Evolutionary conservation across 805 yeast species (phyloP).

Genomic region (Suhomyces faveliae): DNA sequence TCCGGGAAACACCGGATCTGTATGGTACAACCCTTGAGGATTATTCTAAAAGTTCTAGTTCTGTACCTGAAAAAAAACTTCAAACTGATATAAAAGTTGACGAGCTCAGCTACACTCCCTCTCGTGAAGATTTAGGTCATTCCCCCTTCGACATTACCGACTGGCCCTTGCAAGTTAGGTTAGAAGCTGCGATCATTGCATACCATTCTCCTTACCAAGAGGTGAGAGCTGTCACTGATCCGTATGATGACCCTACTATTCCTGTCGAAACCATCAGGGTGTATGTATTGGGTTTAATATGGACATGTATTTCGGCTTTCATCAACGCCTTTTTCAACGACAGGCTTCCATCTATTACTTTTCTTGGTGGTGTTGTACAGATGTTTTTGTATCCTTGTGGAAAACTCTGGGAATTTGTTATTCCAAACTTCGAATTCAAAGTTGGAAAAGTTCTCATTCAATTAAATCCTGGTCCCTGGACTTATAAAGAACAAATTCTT

Average conservation of each 20-base stretch:
- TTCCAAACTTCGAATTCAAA: slow-evolving; percentile 19
- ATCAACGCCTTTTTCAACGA: slow-evolving; percentile 18
- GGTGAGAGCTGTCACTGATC: slow-evolving; percentile 31
- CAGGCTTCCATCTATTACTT: slow-evolving; percentile 15
- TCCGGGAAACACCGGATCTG: slow-evolving; percentile 3
- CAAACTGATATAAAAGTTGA: neutral
- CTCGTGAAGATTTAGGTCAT: neutral
- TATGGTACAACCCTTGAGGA: neutral
- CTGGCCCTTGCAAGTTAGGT: slow-evolving; percentile 18
- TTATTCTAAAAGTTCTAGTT: neutral
- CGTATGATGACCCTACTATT: slow-evolving; percentile 23
- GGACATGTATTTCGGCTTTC: slow-evolving; percentile 16
- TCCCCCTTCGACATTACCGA: slow-evolving; percentile 8
- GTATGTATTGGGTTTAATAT: slow-evolving; percentile 16
- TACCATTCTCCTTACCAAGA: slow-evolving; percentile 33
- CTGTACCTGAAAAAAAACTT: neutral
- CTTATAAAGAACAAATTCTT: slow-evolving; percentile 8
- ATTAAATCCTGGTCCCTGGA: slow-evolving; percentile 32
- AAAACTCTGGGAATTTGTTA: slow-evolving; percentile 8
- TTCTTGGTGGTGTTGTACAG: slow-evolving; percentile 15
- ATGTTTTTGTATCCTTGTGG: slow-evolving; percentile 20
- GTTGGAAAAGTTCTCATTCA: slow-evolving; percentile 8
- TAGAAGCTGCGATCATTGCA: slow-evolving; percentile 20
- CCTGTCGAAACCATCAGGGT: slow-evolving; percentile 38
- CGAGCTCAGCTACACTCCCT: slow-evolving; percentile 24